Conservation (phyloP, 2,329 filamentous ascomycete species). For the Rutstroemia sp. region DNA sequence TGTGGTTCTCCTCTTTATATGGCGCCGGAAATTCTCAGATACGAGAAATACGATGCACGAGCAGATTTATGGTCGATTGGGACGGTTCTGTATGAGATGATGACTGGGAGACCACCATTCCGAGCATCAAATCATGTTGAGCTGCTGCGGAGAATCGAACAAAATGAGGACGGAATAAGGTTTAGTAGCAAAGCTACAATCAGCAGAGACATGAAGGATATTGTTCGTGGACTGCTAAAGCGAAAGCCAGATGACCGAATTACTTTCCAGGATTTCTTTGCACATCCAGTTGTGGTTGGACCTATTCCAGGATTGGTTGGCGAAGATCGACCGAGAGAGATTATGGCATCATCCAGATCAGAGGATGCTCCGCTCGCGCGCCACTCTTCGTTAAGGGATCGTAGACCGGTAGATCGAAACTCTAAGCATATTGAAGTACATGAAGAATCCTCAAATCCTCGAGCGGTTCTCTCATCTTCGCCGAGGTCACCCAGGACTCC, state of each 20-base stretch:
- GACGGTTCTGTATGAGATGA: constrained; percentile 93
- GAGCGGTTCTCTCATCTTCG: not conserved
- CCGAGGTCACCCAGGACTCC: constrained; percentile 17
- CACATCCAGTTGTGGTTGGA: constrained; percentile 61
- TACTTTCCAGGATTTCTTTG: constrained; percentile 81
- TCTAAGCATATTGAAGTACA: constrained; percentile 8
- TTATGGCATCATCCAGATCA: constrained; percentile 11
- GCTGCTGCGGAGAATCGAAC: constrained; percentile 84
- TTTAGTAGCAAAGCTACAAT: constrained; percentile 69
- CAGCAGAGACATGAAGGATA: constrained; percentile 68
- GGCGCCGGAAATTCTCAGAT: constrained; percentile 94
- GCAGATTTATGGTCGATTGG: constrained; percentile 97
- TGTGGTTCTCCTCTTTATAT: constrained; percentile 97
- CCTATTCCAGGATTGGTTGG: constrained; percentile 76
- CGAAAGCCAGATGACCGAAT: constrained; percentile 78
- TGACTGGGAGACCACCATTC: constrained; percentile 83
- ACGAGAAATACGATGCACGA: constrained; percentile 95
- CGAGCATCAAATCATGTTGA: constrained; percentile 92
- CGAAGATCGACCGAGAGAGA: constrained; percentile 53
- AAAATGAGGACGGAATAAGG: constrained; percentile 74
- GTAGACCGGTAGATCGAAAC: not conserved
- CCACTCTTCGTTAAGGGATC: constrained; percentile 16
- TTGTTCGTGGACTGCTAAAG: constrained; percentile 77
- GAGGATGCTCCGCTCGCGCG: constrained; percentile 17
- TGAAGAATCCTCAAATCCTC: not conserved